phyloP scores from a whole-genome alignment of 169 alveolate genomes.

The Plasmodium sp. region DNA sequence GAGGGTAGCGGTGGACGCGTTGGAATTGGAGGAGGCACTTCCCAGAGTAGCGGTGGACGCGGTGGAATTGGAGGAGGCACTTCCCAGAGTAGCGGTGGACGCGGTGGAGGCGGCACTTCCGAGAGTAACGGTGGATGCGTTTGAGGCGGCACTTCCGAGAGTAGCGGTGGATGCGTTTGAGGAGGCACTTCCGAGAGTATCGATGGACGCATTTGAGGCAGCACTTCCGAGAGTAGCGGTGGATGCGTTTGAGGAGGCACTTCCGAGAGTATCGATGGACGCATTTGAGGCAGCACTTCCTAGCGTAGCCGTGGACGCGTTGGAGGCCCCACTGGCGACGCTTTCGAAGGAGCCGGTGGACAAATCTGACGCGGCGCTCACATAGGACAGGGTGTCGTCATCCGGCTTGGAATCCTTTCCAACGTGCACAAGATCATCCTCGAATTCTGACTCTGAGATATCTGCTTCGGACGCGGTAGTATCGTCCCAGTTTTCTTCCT shows the following conservation, averaged over 20 bases:
- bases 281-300: not conserved
- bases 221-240: not conserved
- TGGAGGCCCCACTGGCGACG: not conserved
- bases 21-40: not conserved
- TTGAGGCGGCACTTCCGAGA: too few species aligned
- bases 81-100: not conserved
- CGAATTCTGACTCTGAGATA: not conserved
- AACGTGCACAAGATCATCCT: not conserved
- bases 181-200: not conserved
- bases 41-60: not conserved
- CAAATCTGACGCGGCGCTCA: not conserved
- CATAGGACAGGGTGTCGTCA: not conserved
- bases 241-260: not conserved
- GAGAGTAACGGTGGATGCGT: not conserved
- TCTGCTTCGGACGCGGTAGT: constrained; percentile 5
- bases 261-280: not conserved
- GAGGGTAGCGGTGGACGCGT: not conserved
- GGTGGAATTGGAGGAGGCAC: not conserved
- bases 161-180: too few species aligned
- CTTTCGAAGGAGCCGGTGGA: not conserved
- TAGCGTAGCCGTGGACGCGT: too few species aligned
- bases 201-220: not conserved
- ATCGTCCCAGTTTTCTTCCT: not conserved
- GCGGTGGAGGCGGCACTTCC: not conserved
- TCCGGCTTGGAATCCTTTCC: not conserved